These are phyloP conservation scores for Biscogniauxia marginata DNA, from an alignment of 2,329 filamentous ascomycete species.

Conservation along the genomic window DNA sequence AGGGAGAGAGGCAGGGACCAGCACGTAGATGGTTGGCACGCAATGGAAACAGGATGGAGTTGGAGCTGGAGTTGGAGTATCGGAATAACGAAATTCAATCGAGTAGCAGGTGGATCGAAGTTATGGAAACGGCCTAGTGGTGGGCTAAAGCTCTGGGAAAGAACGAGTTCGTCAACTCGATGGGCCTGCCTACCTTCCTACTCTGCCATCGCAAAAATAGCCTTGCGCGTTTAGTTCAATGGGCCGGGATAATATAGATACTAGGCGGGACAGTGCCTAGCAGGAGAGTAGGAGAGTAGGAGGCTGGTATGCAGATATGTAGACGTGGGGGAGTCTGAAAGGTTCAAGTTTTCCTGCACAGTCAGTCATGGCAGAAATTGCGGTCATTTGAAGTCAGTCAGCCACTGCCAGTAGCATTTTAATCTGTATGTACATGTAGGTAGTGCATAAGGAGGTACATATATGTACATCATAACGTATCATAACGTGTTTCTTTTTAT, in stretches of 20 bases:
- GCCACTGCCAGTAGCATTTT: not conserved
- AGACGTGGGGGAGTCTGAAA: not conserved
- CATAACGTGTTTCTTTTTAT: no score
- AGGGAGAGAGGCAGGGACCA: not conserved
- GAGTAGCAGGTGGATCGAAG: not conserved
- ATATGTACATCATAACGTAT: not conserved
- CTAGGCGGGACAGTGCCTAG: no score
- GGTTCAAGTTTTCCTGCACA: not conserved
- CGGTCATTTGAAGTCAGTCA: not conserved
- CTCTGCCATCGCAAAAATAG: not conserved
- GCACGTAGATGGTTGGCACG: not conserved
- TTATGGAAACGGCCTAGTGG: not conserved
- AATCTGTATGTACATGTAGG: not conserved
- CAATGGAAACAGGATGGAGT: not conserved
- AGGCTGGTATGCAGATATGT: not conserved
- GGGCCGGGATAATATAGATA: not conserved
- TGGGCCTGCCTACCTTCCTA: not conserved
- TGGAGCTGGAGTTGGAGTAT: no score
- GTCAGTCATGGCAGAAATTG: not conserved
- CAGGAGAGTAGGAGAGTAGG: not conserved
- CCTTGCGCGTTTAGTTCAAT: not conserved
- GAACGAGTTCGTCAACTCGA: not conserved
- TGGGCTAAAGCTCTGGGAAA: not conserved
- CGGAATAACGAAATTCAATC: not conserved
- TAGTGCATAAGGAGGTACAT: no score